Evolutionary conservation across 352 stramenopile genomes (phyloP).

Genomic region (Phytophthora uliginosa): DNA sequence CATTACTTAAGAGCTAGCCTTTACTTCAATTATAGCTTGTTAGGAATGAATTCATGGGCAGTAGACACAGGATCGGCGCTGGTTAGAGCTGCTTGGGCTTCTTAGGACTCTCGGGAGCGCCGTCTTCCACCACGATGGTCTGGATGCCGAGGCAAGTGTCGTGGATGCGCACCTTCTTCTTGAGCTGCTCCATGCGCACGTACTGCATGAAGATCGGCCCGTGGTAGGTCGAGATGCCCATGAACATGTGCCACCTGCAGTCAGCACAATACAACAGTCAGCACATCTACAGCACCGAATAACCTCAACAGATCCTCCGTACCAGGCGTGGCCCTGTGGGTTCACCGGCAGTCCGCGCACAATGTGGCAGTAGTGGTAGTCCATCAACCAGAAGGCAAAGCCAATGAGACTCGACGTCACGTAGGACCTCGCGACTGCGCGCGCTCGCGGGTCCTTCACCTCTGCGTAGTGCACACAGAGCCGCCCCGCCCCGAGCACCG

Average conservation of each 20-base stretch:
- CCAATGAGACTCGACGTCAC: slow-evolving; percentile 70
- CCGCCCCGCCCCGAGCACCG: slow-evolving; percentile 56
- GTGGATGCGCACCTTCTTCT: slow-evolving; percentile 69
- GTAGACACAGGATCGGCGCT: slow-evolving; percentile 10
- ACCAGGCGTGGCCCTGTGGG: slow-evolving; percentile 85
- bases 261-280: slow-evolving; percentile 6
- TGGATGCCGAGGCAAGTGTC: slow-evolving; percentile 69
- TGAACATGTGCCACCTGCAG: slow-evolving; percentile 84
- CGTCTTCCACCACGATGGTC: slow-evolving; percentile 67
- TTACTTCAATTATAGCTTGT: slow-evolving; percentile 17
- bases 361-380: slow-evolving; percentile 84
- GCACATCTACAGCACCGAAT: neutral
- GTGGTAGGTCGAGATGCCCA: slow-evolving; percentile 82
- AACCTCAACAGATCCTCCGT: slow-evolving; percentile 9
- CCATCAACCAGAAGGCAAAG: slow-evolving; percentile 79
- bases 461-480: slow-evolving; percentile 71
- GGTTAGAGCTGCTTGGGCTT: slow-evolving; percentile 51
- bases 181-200: slow-evolving; percentile 80
- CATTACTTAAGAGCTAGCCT: slow-evolving; percentile 6
- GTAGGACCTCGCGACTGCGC: slow-evolving; percentile 70
- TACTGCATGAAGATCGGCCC: slow-evolving; percentile 91
- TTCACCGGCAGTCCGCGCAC: slow-evolving; percentile 73
- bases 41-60: slow-evolving; percentile 7
- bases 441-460: slow-evolving; percentile 63
- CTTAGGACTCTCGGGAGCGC: slow-evolving; percentile 18